These are phyloP conservation scores for Cerrena zonata DNA, from an alignment of 1,284 basidiomycete species.

Conservation along the genomic window DNA sequence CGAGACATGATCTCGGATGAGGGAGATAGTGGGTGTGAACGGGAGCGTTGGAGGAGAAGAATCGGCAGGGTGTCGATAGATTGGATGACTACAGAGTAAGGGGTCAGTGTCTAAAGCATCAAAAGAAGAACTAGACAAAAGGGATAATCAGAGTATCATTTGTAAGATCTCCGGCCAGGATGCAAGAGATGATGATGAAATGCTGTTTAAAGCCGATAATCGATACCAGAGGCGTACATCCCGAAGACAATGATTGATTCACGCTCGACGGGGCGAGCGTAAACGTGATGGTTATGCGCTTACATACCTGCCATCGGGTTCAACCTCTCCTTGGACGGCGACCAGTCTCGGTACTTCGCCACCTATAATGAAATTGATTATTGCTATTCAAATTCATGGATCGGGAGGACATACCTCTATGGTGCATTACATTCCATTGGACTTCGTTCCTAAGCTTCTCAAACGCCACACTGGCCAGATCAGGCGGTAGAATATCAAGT, in stretches of 20 bases:
- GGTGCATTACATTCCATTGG: constrained; percentile 64
- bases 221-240: too few relatives aligned
- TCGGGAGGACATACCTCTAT: constrained; percentile 46
- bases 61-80: constrained; percentile 75
- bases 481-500: constrained; percentile 46
- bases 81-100: constrained; percentile 46
- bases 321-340: constrained; percentile 47
- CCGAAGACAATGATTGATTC: too few relatives aligned
- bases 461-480: constrained; percentile 51
- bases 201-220: too few relatives aligned
- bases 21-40: constrained; percentile 60
- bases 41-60: constrained; percentile 58
- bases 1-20: constrained; percentile 58
- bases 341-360: constrained; percentile 72
- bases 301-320: constrained; percentile 54
- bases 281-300: too few relatives aligned
- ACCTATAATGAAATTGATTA: constrained; percentile 33
- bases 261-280: too few relatives aligned
- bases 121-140: not conserved
- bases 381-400: constrained; percentile 3
- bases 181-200: too few relatives aligned
- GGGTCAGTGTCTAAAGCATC: constrained; percentile 1
- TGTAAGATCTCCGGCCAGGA: too few relatives aligned
- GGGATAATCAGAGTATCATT: too few relatives aligned
- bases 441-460: constrained; percentile 56